Evolutionary conservation across 192 early-diverging fungal species (phyloP).

Genomic region (Rhizophagus sp.): DNA sequence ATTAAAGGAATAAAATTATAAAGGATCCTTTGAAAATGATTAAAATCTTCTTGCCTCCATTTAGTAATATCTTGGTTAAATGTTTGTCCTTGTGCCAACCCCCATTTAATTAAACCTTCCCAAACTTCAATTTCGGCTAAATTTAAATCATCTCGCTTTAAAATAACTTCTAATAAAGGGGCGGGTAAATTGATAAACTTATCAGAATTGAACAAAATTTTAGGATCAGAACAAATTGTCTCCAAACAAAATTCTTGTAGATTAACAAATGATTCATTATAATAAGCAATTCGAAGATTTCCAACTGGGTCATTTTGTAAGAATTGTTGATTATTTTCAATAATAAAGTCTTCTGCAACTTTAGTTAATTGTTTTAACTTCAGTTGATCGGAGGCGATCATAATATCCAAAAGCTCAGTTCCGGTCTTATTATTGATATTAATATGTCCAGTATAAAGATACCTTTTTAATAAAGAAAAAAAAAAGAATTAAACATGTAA

Average conservation of each 20-base stretch:
- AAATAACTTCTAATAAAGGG: background rate
- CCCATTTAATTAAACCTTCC: background rate
- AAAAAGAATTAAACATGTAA: too few relatives aligned
- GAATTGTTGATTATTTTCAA: background rate
- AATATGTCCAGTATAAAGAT: too few relatives aligned
- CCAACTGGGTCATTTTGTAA: background rate
- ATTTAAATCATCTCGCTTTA: background rate
- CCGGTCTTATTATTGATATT: too few relatives aligned
- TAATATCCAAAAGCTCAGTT: background rate
- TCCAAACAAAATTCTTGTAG: background rate
- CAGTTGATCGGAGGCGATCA: background rate
- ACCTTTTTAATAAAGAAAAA: too few relatives aligned
- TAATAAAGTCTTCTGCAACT: background rate
- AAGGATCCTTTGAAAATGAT: background rate
- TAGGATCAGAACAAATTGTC: background rate
- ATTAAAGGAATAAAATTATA: background rate
- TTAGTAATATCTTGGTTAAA: background rate
- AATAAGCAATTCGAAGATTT: background rate
- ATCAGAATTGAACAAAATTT: background rate
- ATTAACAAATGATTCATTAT: background rate
- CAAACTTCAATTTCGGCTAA: background rate
- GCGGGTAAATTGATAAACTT: background rate
- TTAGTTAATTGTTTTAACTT: background rate
- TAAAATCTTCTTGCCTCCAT: background rate
- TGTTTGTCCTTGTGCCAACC: background rate